phyloP scores from a whole-genome alignment of 2,329 filamentous ascomycete species.

The Arachnomyces sp. region DNA sequence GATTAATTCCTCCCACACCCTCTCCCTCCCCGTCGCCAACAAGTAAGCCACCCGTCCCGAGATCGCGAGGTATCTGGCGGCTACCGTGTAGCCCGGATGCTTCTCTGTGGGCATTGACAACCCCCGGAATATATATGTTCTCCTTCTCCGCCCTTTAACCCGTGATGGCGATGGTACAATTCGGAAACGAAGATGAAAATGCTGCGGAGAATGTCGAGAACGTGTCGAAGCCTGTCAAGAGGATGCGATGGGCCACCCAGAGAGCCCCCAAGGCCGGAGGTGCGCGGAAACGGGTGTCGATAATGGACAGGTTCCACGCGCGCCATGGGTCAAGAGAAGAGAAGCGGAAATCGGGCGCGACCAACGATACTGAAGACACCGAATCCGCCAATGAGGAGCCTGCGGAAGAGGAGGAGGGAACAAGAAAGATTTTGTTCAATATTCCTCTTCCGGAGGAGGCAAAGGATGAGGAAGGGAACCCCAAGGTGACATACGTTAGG shows the following conservation, averaged over 20 bases:
- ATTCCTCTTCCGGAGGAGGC: slow-evolving; percentile 64
- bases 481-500: slow-evolving; percentile 61
- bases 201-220: slow-evolving; percentile 29
- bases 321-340: slow-evolving; percentile 58
- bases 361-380: slow-evolving; percentile 22
- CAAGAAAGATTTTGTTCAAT: slow-evolving; percentile 73
- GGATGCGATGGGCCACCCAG: slow-evolving; percentile 94
- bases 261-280: slow-evolving; percentile 69
- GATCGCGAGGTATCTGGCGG: too few species aligned
- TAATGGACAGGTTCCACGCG: slow-evolving; percentile 67
- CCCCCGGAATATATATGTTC: too few species aligned
- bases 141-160: slow-evolving; percentile 1
- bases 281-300: slow-evolving; percentile 68
- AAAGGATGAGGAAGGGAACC: slow-evolving; percentile 72
- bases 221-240: slow-evolving; percentile 57
- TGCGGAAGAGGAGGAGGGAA: slow-evolving; percentile 14
- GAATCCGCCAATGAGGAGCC: slow-evolving; percentile 15
- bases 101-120: slow-evolving; percentile 2
- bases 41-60: too few species aligned
- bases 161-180: slow-evolving; percentile 32
- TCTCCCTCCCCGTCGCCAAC: too few species aligned
- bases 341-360: slow-evolving; percentile 47
- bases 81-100: slow-evolving; percentile 18
- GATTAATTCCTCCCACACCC: too few species aligned
- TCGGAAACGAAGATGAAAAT: slow-evolving; percentile 22